phyloP scores from a whole-genome alignment of 176 grass and related monocot genomes.

The Eleusine coracana region DNA sequence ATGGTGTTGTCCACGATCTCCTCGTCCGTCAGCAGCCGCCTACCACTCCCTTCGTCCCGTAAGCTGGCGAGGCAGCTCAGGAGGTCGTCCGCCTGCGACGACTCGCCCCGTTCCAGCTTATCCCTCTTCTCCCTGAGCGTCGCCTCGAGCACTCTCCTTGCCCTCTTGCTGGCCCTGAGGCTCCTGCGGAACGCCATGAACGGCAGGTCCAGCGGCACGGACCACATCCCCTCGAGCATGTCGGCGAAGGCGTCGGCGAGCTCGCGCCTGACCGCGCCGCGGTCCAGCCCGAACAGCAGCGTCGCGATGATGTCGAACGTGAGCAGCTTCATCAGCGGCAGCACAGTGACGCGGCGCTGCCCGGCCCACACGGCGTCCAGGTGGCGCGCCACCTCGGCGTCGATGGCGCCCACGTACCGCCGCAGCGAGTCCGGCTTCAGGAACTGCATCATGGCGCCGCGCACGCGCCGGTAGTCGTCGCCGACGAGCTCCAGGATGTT shows the following conservation, averaged over 20 bases:
- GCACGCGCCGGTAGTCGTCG: conserved; percentile 53
- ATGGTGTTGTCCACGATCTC: conserved; percentile 60
- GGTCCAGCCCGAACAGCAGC: conserved; percentile 48
- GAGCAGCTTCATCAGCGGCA: conserved; percentile 57
- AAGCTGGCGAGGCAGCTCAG: conserved; percentile 26
- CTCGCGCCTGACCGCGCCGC: conserved; percentile 1
- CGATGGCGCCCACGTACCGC: conserved; percentile 54
- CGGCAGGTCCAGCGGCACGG: conserved; percentile 43
- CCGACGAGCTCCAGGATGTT: conserved; percentile 47
- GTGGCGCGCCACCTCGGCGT: conserved; percentile 49
- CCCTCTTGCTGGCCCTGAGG: conserved; percentile 28
- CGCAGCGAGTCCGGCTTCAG: conserved; percentile 52
- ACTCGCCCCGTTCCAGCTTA: conserved; percentile 21
- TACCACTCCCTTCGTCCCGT: background rate
- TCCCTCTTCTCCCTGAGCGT: conserved; percentile 23
- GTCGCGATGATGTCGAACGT: conserved; percentile 51
- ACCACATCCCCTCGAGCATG: conserved; percentile 33
- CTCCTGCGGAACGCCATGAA: conserved; percentile 48
- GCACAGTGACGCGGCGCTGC: conserved; percentile 1
- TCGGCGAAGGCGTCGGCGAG: conserved; percentile 29
- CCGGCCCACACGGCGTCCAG: conserved; percentile 36
- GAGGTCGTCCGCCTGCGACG: conserved; percentile 48
- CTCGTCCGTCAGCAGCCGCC: conserved; percentile 39
- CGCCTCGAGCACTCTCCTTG: background rate
- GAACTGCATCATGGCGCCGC: conserved; percentile 48